These are phyloP conservation scores for Aristolochia contorta DNA, from an alignment of 164 flowering plant genomes.

Conservation along the genomic window DNA sequence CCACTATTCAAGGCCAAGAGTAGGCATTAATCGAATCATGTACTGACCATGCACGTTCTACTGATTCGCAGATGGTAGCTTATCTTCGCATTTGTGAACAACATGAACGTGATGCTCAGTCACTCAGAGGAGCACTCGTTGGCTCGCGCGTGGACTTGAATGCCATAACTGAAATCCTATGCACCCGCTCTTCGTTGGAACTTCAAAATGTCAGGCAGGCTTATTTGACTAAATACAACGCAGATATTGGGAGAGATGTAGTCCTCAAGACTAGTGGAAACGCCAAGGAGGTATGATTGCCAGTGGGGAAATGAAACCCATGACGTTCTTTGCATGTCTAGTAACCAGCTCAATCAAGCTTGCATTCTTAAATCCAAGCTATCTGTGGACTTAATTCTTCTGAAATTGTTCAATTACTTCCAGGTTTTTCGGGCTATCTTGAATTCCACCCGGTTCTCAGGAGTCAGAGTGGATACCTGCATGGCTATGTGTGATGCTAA, in stretches of 20 bases:
- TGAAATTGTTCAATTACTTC: background rate
- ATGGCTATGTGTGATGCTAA: conserved; percentile 43
- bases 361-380: background rate
- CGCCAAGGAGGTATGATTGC: conserved; percentile 19
- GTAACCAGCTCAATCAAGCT: background rate
- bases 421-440: conserved; percentile 21
- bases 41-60: background rate
- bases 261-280: conserved; percentile 16
- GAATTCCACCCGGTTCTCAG: conserved; percentile 14
- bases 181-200: conserved; percentile 25
- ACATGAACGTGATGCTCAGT: conserved; percentile 26
- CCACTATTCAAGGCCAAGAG: background rate
- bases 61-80: conserved; percentile 14
- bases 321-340: background rate
- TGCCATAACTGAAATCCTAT: conserved; percentile 19
- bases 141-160: conserved; percentile 11
- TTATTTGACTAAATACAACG: conserved; percentile 16
- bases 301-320: background rate
- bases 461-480: conserved; percentile 20
- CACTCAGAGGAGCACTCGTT: conserved; percentile 14
- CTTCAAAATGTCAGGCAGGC: conserved; percentile 21
- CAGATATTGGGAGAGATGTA: conserved; percentile 26
- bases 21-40: background rate
- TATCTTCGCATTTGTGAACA: conserved; percentile 26
- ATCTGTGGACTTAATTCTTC: background rate